Base-by-base conservation (phyloP, 129 eudicot species). In the Arctium lappa region DNA sequence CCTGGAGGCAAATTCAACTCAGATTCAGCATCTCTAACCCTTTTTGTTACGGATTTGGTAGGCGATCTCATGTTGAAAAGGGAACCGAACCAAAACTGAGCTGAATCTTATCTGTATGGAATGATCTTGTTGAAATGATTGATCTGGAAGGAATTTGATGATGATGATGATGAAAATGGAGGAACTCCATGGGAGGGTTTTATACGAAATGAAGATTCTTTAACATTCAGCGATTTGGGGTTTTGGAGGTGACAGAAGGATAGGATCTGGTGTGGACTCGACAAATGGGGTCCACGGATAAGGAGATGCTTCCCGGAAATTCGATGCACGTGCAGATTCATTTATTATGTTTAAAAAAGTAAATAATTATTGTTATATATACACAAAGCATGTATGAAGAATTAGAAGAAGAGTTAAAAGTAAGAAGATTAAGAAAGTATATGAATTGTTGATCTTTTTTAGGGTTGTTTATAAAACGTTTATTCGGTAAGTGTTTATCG, bases 1-100 rank as follows among this genome's bases (percentile, higher is more conserved):
- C 88, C 88, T 0, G 88, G 83, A 11, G 88, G 88, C 32, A 86
- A 77, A 7, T 86, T 81, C 65, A 86, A 30, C 80, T 86, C 86
- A 11, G 88, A 44, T 77, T 86, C 88, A 70, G 86, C 88, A 81
- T 86, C 86, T 60, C 71, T 65, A 66, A 66, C 76, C 2, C 66
- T 84, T 15, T 66, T 79, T 15, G 84, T 38, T 33, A 70, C 60
- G 8, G 79, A 40, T 73, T 79, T 79, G 8, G 81, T 1, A 8
- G 79, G 85, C 37, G 88, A 80, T 85, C 85, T 76, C 88, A 85
- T 85, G 0, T 76, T 81, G 10, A 74, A 18, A 2, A 44, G 50
- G 48, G 8, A 48, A 63, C 12, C 27, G 34, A 44, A 34, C 48
- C 34, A 8, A 33, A 34, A 72, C 1, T 72, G 60, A 73, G 0